These are phyloP conservation scores for Saccharomycopsis sp. DNA, from an alignment of 805 yeast genomes.

Conservation along the genomic window DNA sequence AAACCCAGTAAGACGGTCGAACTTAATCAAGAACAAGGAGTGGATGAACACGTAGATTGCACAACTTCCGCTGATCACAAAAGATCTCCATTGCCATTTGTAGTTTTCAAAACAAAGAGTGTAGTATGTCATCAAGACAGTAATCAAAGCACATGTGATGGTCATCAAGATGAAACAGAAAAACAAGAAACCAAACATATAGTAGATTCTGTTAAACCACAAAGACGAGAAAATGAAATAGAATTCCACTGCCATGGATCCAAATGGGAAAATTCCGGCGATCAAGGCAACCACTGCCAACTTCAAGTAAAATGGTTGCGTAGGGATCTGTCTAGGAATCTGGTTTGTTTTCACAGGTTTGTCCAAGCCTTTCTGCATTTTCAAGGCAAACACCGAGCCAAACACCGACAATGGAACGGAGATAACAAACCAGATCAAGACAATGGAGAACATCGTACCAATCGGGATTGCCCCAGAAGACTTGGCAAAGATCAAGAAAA, in stretches of 20 bases:
- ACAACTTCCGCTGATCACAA: conserved; percentile 85
- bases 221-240: conserved; percentile 84
- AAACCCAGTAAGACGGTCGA: conserved; percentile 58
- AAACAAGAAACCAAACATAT: conserved; percentile 96
- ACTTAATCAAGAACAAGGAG: conserved; percentile 66
- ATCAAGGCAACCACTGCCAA: conserved; percentile 60
- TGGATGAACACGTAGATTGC: conserved; percentile 79
- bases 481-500: conserved; percentile 66
- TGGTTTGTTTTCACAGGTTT: conserved; percentile 90
- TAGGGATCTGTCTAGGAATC: conserved; percentile 93
- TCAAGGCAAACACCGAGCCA: conserved; percentile 78
- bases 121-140: conserved; percentile 75
- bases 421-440: conserved; percentile 77
- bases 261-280: conserved; percentile 91
- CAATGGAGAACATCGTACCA: conserved; percentile 78
- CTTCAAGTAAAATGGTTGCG: conserved; percentile 77
- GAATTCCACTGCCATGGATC: conserved; percentile 90
- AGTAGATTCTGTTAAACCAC: conserved; percentile 90
- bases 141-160: conserved; percentile 71
- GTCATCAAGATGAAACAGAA: conserved; percentile 82
- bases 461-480: conserved; percentile 95
- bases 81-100: conserved; percentile 95
- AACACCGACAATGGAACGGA: conserved; percentile 77
- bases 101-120: conserved; percentile 86
- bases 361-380: conserved; percentile 38